Evolutionary conservation across 2,329 filamentous ascomycete genomes (phyloP).

Genomic region (Phialemoniopsis sp.): DNA sequence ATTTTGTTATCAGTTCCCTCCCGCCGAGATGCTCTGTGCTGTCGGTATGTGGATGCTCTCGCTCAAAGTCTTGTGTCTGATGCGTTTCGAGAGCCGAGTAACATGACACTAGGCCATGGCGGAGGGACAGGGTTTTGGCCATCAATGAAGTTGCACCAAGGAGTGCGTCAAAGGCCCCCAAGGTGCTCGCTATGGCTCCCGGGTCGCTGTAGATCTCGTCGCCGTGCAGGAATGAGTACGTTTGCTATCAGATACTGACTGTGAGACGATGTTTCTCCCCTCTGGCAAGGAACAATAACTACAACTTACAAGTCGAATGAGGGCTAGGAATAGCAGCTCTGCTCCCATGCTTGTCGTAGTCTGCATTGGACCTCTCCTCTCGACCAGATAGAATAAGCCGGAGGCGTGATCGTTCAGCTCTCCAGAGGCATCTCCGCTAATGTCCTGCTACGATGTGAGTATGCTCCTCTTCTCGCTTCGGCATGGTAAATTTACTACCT

Average conservation of each 20-base stretch:
- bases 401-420: conserved; percentile 23
- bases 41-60: too few relatives aligned
- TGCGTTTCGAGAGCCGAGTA: too few relatives aligned
- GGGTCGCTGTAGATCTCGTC: conserved; percentile 24
- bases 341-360: conserved; percentile 20
- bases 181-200: conserved; percentile 18
- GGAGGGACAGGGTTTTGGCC: conserved; percentile 17
- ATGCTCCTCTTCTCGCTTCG: conserved; percentile 7
- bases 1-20: conserved; percentile 6
- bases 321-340: conserved; percentile 22
- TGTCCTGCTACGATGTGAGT: conserved; percentile 14
- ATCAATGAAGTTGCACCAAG: conserved; percentile 20
- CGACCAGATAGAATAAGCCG: conserved; percentile 25
- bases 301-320: conserved; percentile 21
- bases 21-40: too few relatives aligned
- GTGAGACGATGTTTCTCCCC: too few relatives aligned
- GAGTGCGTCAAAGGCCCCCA: conserved; percentile 22
- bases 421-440: conserved; percentile 22
- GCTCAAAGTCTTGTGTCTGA: not conserved
- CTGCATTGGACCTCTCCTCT: conserved; percentile 22
- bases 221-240: conserved; percentile 23
- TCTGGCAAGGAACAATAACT: not conserved
- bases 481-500: too few relatives aligned
- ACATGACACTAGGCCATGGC: conserved; percentile 3
- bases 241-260: conserved; percentile 15